Evolutionary conservation across 129 eudicot species (phyloP).

Genomic region (Tagetes erecta): DNA sequence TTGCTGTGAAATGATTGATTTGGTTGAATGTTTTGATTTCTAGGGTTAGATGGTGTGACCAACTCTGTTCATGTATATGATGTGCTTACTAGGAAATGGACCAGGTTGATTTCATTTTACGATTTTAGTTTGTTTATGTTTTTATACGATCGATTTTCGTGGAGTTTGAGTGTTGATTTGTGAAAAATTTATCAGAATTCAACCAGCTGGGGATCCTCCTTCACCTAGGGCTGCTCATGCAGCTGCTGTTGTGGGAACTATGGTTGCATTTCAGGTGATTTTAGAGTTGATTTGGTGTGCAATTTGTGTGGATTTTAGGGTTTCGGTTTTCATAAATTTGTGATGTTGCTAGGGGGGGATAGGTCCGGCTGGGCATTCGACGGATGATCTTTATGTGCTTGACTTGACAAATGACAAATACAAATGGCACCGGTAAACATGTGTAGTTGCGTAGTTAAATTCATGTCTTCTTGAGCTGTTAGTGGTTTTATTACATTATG

Average conservation of each 20-base stretch:
- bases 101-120: constrained; percentile 45
- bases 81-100: constrained; percentile 88
- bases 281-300: neutral
- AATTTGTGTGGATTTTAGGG: constrained; percentile 4
- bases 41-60: constrained; percentile 97
- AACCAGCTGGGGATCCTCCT: constrained; percentile 92
- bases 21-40: neutral
- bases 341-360: constrained; percentile 83
- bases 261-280: constrained; percentile 98
- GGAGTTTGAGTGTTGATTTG: constrained; percentile 17
- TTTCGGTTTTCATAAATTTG: constrained; percentile 30
- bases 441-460: neutral
- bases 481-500: neutral
- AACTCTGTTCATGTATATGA: constrained; percentile 84
- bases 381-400: constrained; percentile 91
- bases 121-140: neutral
- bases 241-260: constrained; percentile 94
- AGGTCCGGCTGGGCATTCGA: constrained; percentile 97
- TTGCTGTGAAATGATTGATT: neutral
- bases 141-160: neutral
- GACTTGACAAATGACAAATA: constrained; percentile 91
- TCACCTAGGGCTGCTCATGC: constrained; percentile 99
- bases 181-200: constrained; percentile 44
- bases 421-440: constrained; percentile 87
- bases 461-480: neutral